A percentile compares a stretch with the other conserved stretches of the same genome.
These are phyloP conservation scores for Boletus vinaceobasis DNA, from an alignment of 768 basidiomycete genomes.

Conservation along the genomic window DNA sequence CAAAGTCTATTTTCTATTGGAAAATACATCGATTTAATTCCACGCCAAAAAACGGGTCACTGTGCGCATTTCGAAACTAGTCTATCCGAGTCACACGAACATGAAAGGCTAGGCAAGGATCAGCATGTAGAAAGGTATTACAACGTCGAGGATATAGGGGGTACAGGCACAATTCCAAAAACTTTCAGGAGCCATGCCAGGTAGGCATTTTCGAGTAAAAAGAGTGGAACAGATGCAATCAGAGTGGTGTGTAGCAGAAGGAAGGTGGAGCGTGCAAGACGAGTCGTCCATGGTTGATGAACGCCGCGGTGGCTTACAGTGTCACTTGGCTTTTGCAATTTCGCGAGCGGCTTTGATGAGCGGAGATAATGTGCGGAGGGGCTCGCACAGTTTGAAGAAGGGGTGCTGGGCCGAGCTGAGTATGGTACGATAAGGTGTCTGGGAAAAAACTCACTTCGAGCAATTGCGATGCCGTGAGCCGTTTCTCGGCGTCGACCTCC, in stretches of 20 bases:
- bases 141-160: slow-evolving; percentile 28
- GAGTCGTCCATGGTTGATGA: slow-evolving; percentile 1
- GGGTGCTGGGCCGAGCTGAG: slow-evolving; percentile 53
- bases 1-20: slow-evolving; percentile 7
- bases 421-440: neutral
- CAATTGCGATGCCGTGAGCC: slow-evolving; percentile 81
- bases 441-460: slow-evolving; percentile 53
- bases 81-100: slow-evolving; percentile 23
- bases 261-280: slow-evolving; percentile 2
- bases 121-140: slow-evolving; percentile 30
- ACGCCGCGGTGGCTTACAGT: neutral
- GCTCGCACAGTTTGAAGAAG: slow-evolving; percentile 87
- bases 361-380: slow-evolving; percentile 79
- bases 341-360: slow-evolving; percentile 92
- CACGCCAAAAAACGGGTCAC: slow-evolving; percentile 10
- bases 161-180: slow-evolving; percentile 14
- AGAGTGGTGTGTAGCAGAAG: slow-evolving; percentile 14
- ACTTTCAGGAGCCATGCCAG: slow-evolving; percentile 4
- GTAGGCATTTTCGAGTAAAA: slow-evolving; percentile 14
- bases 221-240: slow-evolving; percentile 17
- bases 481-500: slow-evolving; percentile 93
- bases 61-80: slow-evolving; percentile 18
- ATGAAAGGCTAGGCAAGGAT: slow-evolving; percentile 11
- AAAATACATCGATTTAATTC: slow-evolving; percentile 12
- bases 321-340: slow-evolving; percentile 61